A percentile compares a stretch with the other conserved stretches of the same genome.
These are phyloP conservation scores for Hsuehochloa calcarea DNA, from an alignment of 176 grass and related monocot species.

Conservation along the genomic window DNA sequence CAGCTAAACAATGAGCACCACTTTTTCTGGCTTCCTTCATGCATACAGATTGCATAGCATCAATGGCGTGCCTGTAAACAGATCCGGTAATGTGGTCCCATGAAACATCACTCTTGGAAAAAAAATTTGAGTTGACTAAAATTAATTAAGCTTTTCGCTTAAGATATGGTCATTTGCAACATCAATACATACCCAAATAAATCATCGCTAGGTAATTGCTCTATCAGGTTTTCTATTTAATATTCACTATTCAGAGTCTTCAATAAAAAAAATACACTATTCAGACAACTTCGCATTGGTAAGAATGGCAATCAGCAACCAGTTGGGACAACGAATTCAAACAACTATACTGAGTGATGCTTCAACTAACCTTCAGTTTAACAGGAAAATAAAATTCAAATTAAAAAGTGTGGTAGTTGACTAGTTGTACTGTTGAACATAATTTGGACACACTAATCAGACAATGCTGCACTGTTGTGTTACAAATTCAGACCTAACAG, in stretches of 20 bases:
- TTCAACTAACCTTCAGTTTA: constrained; percentile 7
- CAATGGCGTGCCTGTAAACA: constrained; percentile 82
- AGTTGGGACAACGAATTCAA: background rate
- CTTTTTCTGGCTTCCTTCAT: constrained; percentile 65
- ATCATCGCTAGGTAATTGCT: constrained; percentile 7
- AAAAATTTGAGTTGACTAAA: constrained; percentile 13
- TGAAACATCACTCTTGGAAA: constrained; percentile 7
- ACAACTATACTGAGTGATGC: background rate
- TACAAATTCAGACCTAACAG: background rate
- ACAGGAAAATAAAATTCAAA: constrained; percentile 7
- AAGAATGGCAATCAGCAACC: background rate
- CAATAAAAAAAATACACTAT: background rate
- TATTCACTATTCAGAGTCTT: background rate
- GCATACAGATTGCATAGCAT: constrained; percentile 89
- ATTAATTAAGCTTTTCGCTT: background rate
- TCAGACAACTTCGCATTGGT: background rate
- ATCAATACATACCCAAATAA: constrained; percentile 2
- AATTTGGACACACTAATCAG: background rate
- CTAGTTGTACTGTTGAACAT: background rate
- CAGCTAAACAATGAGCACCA: constrained; percentile 37
- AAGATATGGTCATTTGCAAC: background rate
- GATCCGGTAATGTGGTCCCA: constrained; percentile 15
- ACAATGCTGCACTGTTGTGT: background rate
- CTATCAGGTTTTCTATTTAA: constrained; percentile 1
- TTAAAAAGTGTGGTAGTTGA: background rate